Evolutionary conservation across 768 basidiomycete species (phyloP).

Genomic region (Auricularia heimuer): DNA sequence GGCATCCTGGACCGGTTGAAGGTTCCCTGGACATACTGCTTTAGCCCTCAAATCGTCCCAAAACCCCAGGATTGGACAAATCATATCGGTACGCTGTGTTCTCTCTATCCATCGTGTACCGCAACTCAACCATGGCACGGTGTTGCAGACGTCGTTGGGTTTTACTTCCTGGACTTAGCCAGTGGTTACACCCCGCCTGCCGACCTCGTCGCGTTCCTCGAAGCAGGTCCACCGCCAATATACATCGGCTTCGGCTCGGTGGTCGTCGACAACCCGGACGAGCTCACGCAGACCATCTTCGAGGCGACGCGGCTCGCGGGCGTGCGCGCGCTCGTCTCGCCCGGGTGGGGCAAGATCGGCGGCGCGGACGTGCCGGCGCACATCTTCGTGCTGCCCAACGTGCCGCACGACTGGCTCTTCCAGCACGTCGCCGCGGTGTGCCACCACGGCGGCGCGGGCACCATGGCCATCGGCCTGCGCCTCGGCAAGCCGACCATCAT

Average conservation of each 20-base stretch:
- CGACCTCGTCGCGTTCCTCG: slow-evolving; percentile 41
- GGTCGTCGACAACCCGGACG: slow-evolving; percentile 43
- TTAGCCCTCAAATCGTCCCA: slow-evolving; percentile 47
- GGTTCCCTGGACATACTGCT: slow-evolving; percentile 55
- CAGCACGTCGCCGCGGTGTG: slow-evolving; percentile 48
- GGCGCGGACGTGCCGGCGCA: slow-evolving; percentile 39
- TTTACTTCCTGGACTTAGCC: slow-evolving; percentile 50
- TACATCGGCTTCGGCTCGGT: slow-evolving; percentile 62
- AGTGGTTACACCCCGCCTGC: slow-evolving; percentile 36
- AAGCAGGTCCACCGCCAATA: slow-evolving; percentile 40
- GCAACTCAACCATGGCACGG: background rate
- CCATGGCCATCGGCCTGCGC: slow-evolving; percentile 50
- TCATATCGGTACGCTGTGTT: slow-evolving; percentile 36
- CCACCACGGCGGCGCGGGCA: slow-evolving; percentile 60
- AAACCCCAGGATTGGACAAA: slow-evolving; percentile 56
- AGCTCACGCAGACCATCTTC: slow-evolving; percentile 49
- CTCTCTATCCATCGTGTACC: background rate
- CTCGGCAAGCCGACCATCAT: slow-evolving; percentile 53
- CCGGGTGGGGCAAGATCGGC: slow-evolving; percentile 58
- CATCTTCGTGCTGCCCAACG: slow-evolving; percentile 53
- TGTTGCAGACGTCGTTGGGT: slow-evolving; percentile 46
- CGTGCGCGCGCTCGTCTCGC: slow-evolving; percentile 51
- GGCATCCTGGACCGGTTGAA: slow-evolving; percentile 42
- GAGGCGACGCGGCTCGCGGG: slow-evolving; percentile 45
- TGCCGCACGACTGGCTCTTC: slow-evolving; percentile 65